These are phyloP conservation scores for Fusarium devonianum DNA, from an alignment of 2,329 filamentous ascomycete genomes.

Conservation along the genomic window DNA sequence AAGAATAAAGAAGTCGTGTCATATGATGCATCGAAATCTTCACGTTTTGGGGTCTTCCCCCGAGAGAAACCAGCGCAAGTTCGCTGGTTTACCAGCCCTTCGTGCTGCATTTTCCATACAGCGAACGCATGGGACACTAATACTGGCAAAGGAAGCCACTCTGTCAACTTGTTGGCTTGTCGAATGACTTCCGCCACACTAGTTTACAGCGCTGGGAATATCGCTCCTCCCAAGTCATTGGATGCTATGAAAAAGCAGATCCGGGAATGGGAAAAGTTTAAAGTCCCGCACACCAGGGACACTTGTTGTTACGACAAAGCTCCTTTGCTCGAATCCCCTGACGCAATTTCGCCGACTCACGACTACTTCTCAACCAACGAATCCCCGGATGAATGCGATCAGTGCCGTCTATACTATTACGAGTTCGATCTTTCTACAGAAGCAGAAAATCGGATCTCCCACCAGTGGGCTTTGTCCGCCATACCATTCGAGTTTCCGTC, in stretches of 20 bases:
- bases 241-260: no score
- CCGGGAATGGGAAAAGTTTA: no score
- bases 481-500: slow-evolving; percentile 75
- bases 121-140: slow-evolving; percentile 71
- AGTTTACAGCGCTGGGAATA: slow-evolving; percentile 70
- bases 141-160: accelerated
- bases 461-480: slow-evolving; percentile 70
- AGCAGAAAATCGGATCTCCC: slow-evolving; percentile 53
- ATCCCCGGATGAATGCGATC: slow-evolving; percentile 62
- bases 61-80: slow-evolving; percentile 63
- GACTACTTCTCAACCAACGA: slow-evolving; percentile 13
- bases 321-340: slow-evolving; percentile 1
- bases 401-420: slow-evolving; percentile 76
- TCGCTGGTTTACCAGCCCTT: slow-evolving; percentile 72
- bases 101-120: slow-evolving; percentile 76
- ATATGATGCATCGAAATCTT: slow-evolving; percentile 63
- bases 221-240: slow-evolving; percentile 45
- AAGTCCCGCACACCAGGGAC: accelerated
- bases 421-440: slow-evolving; percentile 57
- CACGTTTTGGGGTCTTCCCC: slow-evolving; percentile 74
- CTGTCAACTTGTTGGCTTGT: slow-evolving; percentile 70
- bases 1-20: slow-evolving; percentile 62
- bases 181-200: slow-evolving; percentile 71
- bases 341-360: accelerated
- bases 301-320: background rate